A percentile compares a stretch with the other conserved stretches of the same genome.
phyloP scores from a whole-genome alignment of 2,329 filamentous ascomycete genomes.

The Saccharata proteae region DNA sequence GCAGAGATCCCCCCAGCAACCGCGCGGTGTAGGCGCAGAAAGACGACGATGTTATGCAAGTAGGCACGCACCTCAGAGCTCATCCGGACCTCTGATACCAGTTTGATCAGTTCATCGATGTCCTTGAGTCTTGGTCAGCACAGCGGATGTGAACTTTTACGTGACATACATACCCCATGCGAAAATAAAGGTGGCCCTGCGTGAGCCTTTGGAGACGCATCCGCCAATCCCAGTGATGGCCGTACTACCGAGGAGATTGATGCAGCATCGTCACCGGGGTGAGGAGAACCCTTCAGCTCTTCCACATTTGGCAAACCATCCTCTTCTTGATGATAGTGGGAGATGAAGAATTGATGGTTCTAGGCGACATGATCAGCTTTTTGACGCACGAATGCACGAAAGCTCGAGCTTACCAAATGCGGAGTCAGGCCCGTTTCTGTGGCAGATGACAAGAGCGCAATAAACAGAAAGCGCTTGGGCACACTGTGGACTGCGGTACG shows the following conservation, averaged over 20 bases:
- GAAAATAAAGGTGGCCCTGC: conserved; percentile 25
- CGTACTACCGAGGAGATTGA: conserved; percentile 27
- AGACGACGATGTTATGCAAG: conserved; percentile 75
- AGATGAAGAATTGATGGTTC: conserved; percentile 80
- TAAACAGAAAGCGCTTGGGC: conserved; percentile 67
- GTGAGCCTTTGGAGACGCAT: conserved; percentile 11
- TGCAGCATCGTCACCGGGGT: conserved; percentile 19
- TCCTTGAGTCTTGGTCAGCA: conserved; percentile 17
- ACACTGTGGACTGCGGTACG: conserved; percentile 60
- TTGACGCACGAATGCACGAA: too few species aligned
- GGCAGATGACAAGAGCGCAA: conserved; percentile 52
- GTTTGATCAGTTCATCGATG: conserved; percentile 48
- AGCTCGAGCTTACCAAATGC: conserved; percentile 32
- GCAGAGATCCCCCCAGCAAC: conserved; percentile 69
- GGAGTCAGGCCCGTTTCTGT: conserved; percentile 22
- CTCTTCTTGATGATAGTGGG: conserved; percentile 64
- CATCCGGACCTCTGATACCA: conserved; percentile 47
- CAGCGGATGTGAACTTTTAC: neutral
- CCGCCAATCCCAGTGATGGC: conserved; percentile 14
- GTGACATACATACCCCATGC: conserved; percentile 27
- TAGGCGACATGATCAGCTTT: too few species aligned
- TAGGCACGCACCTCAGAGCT: conserved; percentile 73
- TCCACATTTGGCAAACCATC: conserved; percentile 69
- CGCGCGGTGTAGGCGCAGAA: conserved; percentile 77
- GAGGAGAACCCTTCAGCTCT: conserved; percentile 29